Evolutionary conservation across 2,329 filamentous ascomycete species (phyloP).

Genomic region (Ilyonectria sp.): DNA sequence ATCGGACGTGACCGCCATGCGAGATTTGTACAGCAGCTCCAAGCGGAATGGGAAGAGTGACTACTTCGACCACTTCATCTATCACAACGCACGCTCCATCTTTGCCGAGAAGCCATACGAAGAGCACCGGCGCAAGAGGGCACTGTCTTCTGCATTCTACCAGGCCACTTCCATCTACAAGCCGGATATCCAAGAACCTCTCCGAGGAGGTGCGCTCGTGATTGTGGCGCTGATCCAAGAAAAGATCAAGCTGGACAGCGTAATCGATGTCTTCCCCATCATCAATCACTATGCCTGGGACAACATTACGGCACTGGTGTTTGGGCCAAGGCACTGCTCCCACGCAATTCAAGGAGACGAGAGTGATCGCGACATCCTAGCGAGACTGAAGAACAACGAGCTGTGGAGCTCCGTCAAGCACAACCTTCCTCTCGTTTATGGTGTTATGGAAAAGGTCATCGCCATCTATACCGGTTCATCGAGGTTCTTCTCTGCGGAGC

Average conservation of each 20-base stretch:
- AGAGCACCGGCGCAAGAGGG: constrained; percentile 14
- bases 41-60: constrained; percentile 18
- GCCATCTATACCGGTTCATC: neutral
- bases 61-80: constrained; percentile 16
- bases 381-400: constrained; percentile 13
- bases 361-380: neutral
- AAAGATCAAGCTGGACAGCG: neutral
- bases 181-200: constrained; percentile 5
- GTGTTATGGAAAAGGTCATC: neutral
- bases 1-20: constrained; percentile 7
- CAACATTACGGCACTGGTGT: neutral
- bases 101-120: constrained; percentile 10
- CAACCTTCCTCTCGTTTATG: constrained; percentile 10
- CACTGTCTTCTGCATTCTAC: constrained; percentile 11
- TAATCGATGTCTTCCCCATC: neutral
- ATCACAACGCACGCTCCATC: constrained; percentile 14
- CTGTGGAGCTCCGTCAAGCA: constrained; percentile 16
- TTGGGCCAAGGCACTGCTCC: neutral
- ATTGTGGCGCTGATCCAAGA: neutral
- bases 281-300: neutral
- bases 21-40: constrained; percentile 13
- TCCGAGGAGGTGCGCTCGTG: neutral
- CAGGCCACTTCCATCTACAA: constrained; percentile 18
- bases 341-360: neutral
- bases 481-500: neutral